Evolutionary conservation across 495 filamentous ascomycete species (phyloP).

Genomic region (Collariella sp.): DNA sequence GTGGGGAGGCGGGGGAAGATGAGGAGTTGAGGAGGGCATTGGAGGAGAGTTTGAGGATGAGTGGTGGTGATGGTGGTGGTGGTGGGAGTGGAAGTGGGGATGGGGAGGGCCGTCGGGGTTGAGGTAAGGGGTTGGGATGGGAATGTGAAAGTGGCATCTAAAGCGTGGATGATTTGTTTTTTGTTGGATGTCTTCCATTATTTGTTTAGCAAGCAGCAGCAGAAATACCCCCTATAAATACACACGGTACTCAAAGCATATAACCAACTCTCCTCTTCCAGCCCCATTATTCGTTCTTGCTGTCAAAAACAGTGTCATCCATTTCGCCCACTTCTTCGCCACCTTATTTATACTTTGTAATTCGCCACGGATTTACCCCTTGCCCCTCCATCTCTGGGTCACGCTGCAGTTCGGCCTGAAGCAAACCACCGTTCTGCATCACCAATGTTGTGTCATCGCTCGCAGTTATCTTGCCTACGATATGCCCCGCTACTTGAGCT

Average conservation of each 20-base stretch:
- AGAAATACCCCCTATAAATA: too few relatives aligned
- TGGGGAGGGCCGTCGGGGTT: background rate
- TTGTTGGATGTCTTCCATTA: too few relatives aligned
- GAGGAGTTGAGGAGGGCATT: slow-evolving; percentile 40
- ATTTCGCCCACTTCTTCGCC: slow-evolving; percentile 7
- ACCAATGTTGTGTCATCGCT: slow-evolving; percentile 6
- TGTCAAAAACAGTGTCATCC: background rate
- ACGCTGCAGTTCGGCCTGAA: slow-evolving; percentile 17
- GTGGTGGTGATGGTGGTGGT: slow-evolving; percentile 6
- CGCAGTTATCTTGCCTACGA: slow-evolving; percentile 8
- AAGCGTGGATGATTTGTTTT: too few relatives aligned
- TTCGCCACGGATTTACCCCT: slow-evolving; percentile 25
- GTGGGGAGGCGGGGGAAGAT: slow-evolving; percentile 29
- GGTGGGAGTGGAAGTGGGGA: background rate
- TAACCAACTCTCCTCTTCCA: too few relatives aligned
- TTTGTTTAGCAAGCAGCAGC: too few relatives aligned
- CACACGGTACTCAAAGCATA: background rate
- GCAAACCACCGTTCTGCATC: slow-evolving; percentile 21
- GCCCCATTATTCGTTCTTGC: background rate
- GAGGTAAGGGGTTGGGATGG: background rate
- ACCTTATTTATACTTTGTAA: slow-evolving; percentile 19
- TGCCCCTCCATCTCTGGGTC: slow-evolving; percentile 19
- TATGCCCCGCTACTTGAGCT: slow-evolving; percentile 11
- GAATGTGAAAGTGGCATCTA: too few relatives aligned
- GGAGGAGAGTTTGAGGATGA: slow-evolving; percentile 39